phyloP scores from a whole-genome alignment of 2,329 filamentous ascomycete genomes.

The Delphinella strobiligena region DNA sequence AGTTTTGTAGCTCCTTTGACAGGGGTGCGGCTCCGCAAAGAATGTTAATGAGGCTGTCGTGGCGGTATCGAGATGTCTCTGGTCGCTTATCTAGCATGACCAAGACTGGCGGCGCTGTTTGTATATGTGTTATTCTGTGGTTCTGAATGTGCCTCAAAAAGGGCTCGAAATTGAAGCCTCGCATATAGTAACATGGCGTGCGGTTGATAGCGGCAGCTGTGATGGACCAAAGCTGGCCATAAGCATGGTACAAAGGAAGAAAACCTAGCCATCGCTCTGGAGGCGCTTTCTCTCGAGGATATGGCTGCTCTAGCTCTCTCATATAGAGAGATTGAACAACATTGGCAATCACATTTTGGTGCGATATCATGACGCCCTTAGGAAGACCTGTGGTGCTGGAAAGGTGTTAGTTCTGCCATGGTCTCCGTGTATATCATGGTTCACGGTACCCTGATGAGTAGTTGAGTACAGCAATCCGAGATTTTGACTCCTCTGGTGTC shows the following conservation, averaged over 20 bases:
- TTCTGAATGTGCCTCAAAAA: constrained; percentile 23
- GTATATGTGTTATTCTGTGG: constrained; percentile 26
- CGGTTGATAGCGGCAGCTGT: constrained; percentile 22
- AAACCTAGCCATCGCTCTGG: constrained; percentile 24
- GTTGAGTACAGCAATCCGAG: constrained; percentile 14
- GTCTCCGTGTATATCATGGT: background rate
- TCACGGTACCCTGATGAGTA: constrained; percentile 13
- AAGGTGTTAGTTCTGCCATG: background rate
- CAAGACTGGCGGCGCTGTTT: constrained; percentile 31
- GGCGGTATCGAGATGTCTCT: constrained; percentile 28
- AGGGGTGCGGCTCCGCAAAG: constrained; percentile 31
- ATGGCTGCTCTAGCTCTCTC: constrained; percentile 23
- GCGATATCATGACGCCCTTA: constrained; percentile 33
- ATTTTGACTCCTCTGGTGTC: constrained; percentile 22
- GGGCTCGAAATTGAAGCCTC: constrained; percentile 23
- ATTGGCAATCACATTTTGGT: constrained; percentile 31
- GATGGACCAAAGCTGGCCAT: constrained; percentile 27
- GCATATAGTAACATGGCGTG: constrained; percentile 27
- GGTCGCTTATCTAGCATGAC: constrained; percentile 32
- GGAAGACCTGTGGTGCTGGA: constrained; percentile 30
- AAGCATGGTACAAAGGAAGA: constrained; percentile 23
- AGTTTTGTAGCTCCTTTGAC: constrained; percentile 25
- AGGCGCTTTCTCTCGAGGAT: constrained; percentile 9
- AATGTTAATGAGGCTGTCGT: constrained; percentile 27
- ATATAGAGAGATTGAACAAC: constrained; percentile 26